Conservation (phyloP, 129 eudicot species). For the Flaveria trinervia region DNA sequence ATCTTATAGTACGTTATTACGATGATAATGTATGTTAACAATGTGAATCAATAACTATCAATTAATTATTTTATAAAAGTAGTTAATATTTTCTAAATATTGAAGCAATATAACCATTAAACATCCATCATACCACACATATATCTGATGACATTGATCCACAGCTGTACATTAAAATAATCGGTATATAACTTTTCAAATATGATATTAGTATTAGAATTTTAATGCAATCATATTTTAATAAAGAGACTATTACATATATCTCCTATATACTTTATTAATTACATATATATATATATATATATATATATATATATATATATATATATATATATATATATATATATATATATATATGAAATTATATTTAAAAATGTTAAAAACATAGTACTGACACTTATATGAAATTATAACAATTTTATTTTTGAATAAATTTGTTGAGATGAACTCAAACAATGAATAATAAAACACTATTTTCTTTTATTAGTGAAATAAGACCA, state of each 20-base stretch:
- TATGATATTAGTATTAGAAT: neutral
- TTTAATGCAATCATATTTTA: too few relatives aligned
- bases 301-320: too few relatives aligned
- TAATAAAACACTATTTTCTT: neutral
- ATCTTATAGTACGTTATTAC: neutral
- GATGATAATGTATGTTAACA: neutral
- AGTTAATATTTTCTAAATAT: too few relatives aligned
- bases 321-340: too few relatives aligned
- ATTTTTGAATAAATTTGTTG: neutral
- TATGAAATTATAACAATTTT: neutral
- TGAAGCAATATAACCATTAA: neutral
- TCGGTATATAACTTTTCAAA: too few relatives aligned
- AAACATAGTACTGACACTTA: neutral
- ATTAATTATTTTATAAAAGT: too few relatives aligned
- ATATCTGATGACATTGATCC: neutral
- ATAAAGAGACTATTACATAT: too few relatives aligned
- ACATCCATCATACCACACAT: neutral
- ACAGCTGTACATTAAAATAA: neutral
- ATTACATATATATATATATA: too few relatives aligned
- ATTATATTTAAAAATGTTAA: too few relatives aligned
- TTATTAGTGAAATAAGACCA: neutral
- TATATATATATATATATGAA: too few relatives aligned
- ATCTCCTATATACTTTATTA: too few relatives aligned
- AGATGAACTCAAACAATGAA: neutral
- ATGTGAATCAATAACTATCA: neutral